Percentiles rank a stretch among this genome's conserved stretches.
Evolutionary conservation across 2,329 filamentous ascomycete genomes (phyloP).

Genomic region (Trichoderma pleuroti): DNA sequence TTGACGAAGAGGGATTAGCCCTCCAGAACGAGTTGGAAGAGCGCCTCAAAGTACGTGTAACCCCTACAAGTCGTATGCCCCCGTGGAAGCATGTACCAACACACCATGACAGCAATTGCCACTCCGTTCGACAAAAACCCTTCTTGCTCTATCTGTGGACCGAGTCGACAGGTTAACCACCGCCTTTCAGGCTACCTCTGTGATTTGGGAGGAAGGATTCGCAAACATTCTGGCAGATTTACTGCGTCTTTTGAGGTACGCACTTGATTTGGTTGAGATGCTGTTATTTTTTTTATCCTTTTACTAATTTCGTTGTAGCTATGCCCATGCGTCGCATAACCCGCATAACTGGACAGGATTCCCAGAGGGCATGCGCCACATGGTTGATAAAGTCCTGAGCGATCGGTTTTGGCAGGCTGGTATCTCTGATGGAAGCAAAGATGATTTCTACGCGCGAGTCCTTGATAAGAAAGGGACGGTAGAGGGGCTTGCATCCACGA

Average conservation of each 20-base stretch:
- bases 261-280: neutral
- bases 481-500: conserved; percentile 90
- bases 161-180: conserved; percentile 71
- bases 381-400: conserved; percentile 80
- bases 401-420: conserved; percentile 98
- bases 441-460: conserved; percentile 93
- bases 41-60: conserved; percentile 58
- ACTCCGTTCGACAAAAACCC: conserved; percentile 81
- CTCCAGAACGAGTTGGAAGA: conserved; percentile 77
- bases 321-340: conserved; percentile 90
- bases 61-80: neutral
- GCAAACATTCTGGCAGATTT: conserved; percentile 80
- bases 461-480: conserved; percentile 83
- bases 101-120: conserved; percentile 58
- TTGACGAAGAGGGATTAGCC: conserved; percentile 75
- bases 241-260: conserved; percentile 72
- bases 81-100: conserved; percentile 15
- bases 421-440: conserved; percentile 91
- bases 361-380: conserved; percentile 68
- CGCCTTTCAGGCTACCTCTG: conserved; percentile 70
- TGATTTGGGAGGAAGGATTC: conserved; percentile 81
- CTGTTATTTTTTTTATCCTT: conserved; percentile 3
- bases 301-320: conserved; percentile 43
- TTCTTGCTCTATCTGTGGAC: conserved; percentile 89
- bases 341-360: conserved; percentile 77